A percentile compares a stretch with the other conserved stretches of the same genome.
phyloP scores from a whole-genome alignment of 2,329 filamentous ascomycete genomes.

The Epicoccum nigrum region DNA sequence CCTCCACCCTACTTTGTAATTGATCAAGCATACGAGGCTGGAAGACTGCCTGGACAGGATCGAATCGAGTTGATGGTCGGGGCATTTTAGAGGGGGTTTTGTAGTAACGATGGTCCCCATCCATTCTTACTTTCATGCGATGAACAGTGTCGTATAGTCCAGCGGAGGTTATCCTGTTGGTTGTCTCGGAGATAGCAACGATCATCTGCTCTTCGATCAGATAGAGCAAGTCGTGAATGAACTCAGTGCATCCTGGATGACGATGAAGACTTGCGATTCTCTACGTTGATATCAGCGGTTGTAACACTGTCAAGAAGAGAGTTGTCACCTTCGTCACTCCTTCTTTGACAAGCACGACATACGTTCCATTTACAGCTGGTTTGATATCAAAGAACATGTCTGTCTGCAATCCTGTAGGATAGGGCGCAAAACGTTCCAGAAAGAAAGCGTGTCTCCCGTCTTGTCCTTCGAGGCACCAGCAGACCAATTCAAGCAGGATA shows the following conservation, averaged over 20 bases:
- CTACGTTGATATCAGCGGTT: neutral
- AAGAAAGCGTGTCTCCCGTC: conserved; percentile 1
- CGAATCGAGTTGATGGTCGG: too few species aligned
- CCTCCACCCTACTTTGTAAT: too few species aligned
- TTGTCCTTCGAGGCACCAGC: conserved; percentile 20
- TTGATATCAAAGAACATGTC: conserved; percentile 26
- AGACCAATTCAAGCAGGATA: conserved; percentile 22
- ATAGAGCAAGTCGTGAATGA: conserved; percentile 23
- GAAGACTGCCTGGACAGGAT: too few species aligned
- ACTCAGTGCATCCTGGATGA: conserved; percentile 17
- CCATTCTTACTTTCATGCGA: too few species aligned
- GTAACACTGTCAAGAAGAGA: too few species aligned
- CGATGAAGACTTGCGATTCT: conserved; percentile 14
- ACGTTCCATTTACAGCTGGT: neutral
- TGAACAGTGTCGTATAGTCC: too few species aligned
- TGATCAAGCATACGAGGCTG: too few species aligned
- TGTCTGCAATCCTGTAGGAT: conserved; percentile 5
- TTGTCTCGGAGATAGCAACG: conserved; percentile 3
- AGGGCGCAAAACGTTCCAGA: neutral
- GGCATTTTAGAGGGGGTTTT: too few species aligned
- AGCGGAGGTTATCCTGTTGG: conserved; percentile 2
- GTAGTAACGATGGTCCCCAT: too few species aligned
- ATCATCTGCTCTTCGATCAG: conserved; percentile 25
- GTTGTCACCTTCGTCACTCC: conserved; percentile 10
- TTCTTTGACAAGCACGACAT: conserved; percentile 17